Percentiles rank a stretch among this genome's conserved stretches.
phyloP scores from a whole-genome alignment of 169 alveolate genomes.

The Cryptosporidium baileyi region DNA sequence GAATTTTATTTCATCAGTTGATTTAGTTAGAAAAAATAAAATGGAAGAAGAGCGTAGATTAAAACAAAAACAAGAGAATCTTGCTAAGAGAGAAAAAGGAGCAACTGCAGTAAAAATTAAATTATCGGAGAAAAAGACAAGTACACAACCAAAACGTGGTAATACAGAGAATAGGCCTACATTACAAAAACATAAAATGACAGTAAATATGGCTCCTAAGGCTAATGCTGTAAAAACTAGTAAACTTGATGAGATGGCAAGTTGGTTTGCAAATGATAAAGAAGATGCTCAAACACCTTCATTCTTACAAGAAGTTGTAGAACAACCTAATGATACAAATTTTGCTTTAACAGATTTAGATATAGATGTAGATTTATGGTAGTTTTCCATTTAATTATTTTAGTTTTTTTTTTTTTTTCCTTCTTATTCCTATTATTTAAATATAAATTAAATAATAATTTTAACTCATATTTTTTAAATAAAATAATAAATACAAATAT shows the following conservation, averaged over 20 bases:
- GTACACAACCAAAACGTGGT: constrained; percentile 3
- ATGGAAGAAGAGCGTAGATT: constrained; percentile 78
- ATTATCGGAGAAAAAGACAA: constrained; percentile 27
- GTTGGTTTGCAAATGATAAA: constrained; percentile 52
- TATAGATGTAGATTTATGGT: constrained; percentile 63
- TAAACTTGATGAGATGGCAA: constrained; percentile 67
- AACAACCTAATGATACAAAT: constrained; percentile 29
- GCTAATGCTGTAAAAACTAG: constrained; percentile 69
- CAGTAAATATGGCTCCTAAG: constrained; percentile 67
- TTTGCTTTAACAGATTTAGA: constrained; percentile 41
- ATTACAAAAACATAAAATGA: constrained; percentile 37
- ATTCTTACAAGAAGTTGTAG: constrained; percentile 52
- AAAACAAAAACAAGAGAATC: constrained; percentile 77
- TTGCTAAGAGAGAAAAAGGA: constrained; percentile 74
- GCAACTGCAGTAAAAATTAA: constrained; percentile 19
- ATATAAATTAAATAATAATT: no score
- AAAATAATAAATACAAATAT: no score
- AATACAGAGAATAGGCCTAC: constrained; percentile 20
- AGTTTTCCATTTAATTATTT: no score
- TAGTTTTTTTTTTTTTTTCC: no score
- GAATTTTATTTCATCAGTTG: constrained; percentile 83
- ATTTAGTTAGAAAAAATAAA: constrained; percentile 79
- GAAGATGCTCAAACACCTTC: constrained; percentile 30
- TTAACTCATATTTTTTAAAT: no score
- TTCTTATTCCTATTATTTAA: no score